Percentiles rank a stretch among this genome's conserved stretches.
Conservation (phyloP, 2,329 filamentous ascomycete species). For the Helotiales sp. region DNA sequence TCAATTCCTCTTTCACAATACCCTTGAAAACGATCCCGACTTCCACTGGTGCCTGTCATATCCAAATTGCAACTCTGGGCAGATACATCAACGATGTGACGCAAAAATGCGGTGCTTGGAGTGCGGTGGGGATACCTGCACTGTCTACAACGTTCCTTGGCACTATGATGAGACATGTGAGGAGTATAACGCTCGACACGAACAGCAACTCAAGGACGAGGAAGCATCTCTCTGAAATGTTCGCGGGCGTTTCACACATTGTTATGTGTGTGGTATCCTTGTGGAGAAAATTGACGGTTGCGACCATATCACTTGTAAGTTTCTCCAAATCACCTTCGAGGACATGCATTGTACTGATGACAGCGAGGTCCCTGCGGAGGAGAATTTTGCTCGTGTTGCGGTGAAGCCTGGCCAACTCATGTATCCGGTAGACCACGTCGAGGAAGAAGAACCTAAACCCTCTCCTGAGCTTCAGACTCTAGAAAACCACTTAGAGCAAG, state of each 20-base stretch:
- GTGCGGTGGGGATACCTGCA: not conserved
- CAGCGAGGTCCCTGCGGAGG: not conserved
- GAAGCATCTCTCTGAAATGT: too few relatives aligned
- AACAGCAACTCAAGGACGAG: not conserved
- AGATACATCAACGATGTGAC: not conserved
- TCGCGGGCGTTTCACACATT: too few relatives aligned
- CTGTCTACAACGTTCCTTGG: not conserved
- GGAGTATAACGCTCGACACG: not conserved
- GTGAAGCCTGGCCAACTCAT: not conserved
- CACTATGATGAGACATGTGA: not conserved
- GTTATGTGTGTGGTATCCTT: too few relatives aligned
- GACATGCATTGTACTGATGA: not conserved
- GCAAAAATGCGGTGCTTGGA: not conserved
- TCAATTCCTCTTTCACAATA: not conserved
- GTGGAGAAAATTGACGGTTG: not conserved
- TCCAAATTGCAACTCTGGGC: not conserved
- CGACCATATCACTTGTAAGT: not conserved
- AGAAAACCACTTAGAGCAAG: too few relatives aligned
- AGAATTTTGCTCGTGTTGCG: not conserved
- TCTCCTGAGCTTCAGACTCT: too few relatives aligned
- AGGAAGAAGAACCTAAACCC: too few relatives aligned
- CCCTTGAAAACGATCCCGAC: not conserved
- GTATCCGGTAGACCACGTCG: not conserved
- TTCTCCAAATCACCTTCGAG: not conserved
- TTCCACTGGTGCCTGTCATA: not conserved